Conservation (phyloP, 345 rosid species). For the Balakata baccata region DNA sequence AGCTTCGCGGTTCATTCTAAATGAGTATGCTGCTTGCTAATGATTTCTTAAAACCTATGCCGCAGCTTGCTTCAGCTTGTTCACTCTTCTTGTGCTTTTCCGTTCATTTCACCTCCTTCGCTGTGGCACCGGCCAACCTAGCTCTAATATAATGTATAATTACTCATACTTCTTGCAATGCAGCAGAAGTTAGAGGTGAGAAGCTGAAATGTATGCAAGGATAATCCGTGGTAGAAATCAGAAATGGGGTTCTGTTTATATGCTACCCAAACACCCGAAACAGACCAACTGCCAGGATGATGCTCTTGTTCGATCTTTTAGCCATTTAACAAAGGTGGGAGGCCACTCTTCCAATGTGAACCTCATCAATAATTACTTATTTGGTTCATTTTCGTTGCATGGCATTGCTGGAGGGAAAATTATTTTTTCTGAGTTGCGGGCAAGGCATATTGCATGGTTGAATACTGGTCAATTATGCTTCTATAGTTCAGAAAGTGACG, state of each 20-base stretch:
- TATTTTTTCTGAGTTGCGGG: constrained; percentile 18
- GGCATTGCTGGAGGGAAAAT: constrained; percentile 25
- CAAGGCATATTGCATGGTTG: constrained; percentile 24
- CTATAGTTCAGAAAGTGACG: constrained; percentile 82
- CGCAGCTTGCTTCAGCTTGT: not conserved
- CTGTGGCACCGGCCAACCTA: not conserved
- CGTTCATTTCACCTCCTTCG: not conserved
- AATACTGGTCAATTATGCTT: constrained; percentile 44
- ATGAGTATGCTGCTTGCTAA: not conserved
- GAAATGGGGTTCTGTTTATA: constrained; percentile 55
- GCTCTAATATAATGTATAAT: not conserved
- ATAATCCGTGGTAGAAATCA: constrained; percentile 53
- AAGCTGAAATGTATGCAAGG: constrained; percentile 63
- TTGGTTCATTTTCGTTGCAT: constrained; percentile 27
- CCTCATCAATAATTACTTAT: constrained; percentile 36
- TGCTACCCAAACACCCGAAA: constrained; percentile 41
- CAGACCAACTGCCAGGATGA: constrained; percentile 37
- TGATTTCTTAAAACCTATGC: not conserved
- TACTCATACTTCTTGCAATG: constrained; percentile 17
- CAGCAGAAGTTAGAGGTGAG: constrained; percentile 19
- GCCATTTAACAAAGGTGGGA: constrained; percentile 23
- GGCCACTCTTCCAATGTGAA: constrained; percentile 24
- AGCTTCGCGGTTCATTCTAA: not conserved
- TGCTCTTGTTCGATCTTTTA: constrained; percentile 33
- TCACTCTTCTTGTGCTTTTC: not conserved